Evolutionary conservation across 2,329 filamentous ascomycete species (phyloP), one percentile per base, ranked within the genome.

Genomic region (Pezicula neosporulosa): DNA sequence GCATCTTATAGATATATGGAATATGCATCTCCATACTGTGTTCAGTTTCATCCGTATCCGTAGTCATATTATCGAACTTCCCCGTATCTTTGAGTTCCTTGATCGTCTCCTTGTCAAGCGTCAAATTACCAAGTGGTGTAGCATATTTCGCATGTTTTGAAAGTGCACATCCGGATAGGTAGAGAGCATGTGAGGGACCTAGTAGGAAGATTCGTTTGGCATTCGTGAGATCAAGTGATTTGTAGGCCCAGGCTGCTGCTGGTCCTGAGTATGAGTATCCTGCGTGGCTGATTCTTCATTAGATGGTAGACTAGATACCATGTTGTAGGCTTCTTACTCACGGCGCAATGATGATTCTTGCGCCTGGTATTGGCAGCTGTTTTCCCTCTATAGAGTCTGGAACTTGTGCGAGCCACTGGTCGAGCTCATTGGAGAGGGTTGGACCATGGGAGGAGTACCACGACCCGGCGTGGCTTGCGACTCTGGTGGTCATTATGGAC

Each of bases 1-100:
- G 77, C 48, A 89, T 83, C 66, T 92, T 91, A 76, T 91, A 92
- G 56, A 97, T 87, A 65, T 95, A 97, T 0, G 94, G 93, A 8
- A 97, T 77, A 61, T 99, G 94, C 87, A 99, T 96, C 74, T 99
- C 94, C 2, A 97, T 80, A 47, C 90, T 96, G 70, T 99, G 94
- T 70, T 99, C 94, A 5, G 81, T 79, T 55, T 90, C 81, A 63
- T 99, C 94, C 6, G 83, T 76, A 4, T 73, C 63, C 16, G 69
- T 70, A 2, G 80, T 82, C 75, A 97, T 94, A 48, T 77, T 73
- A 16, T 78, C 71, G 66, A 88, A 87, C 50, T 76, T 72, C n/a
- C 73, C 74, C 4, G 77, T 80, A 2, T 69, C 63, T 48, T 75
- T 65, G 16, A 90, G 70, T 54, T 76, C 66, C 36, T 73, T 61